Conservation (phyloP, 441 rosid species). For the Euphorbia corollata region DNA sequence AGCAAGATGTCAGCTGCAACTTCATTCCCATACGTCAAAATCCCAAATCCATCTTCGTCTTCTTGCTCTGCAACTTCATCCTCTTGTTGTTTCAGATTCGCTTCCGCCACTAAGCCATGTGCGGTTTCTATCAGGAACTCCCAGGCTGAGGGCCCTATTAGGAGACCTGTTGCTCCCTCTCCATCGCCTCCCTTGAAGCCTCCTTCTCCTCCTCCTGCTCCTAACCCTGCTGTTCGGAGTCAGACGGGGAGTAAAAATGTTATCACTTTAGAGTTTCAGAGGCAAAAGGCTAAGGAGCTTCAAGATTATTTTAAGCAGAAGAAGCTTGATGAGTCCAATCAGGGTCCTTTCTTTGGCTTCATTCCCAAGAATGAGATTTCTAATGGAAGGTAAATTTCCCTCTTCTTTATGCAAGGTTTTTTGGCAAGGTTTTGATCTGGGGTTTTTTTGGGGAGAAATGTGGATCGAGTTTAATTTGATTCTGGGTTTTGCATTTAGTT, state of each 20-base stretch:
- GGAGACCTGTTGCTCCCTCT: constrained; percentile 72
- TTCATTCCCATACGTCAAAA: no score
- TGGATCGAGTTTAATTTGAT: neutral
- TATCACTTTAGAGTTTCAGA: constrained; percentile 72
- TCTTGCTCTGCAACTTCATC: constrained; percentile 28
- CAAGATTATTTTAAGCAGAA: constrained; percentile 74
- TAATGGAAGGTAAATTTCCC: constrained; percentile 59
- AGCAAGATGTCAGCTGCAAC: no score
- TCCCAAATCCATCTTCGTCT: constrained; percentile 19
- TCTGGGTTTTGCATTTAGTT: neutral
- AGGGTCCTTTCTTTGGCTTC: constrained; percentile 83
- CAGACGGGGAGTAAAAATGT: constrained; percentile 31
- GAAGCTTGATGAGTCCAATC: constrained; percentile 73
- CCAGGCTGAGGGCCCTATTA: constrained; percentile 63
- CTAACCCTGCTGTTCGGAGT: constrained; percentile 21
- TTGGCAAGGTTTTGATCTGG: neutral
- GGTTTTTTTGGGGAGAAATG: neutral
- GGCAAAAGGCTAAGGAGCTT: constrained; percentile 78
- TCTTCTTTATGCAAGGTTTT: neutral
- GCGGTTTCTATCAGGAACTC: constrained; percentile 53
- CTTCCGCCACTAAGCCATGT: constrained; percentile 32
- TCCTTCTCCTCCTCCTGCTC: constrained; percentile 31
- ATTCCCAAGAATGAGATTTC: constrained; percentile 71
- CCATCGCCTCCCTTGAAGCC: constrained; percentile 27
- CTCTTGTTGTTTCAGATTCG: constrained; percentile 31